Percentiles rank a stretch among this genome's conserved stretches.
These are phyloP conservation scores for Durusdinium trenchii DNA, from an alignment of 73 alveolate genomes.

Conservation along the genomic window DNA sequence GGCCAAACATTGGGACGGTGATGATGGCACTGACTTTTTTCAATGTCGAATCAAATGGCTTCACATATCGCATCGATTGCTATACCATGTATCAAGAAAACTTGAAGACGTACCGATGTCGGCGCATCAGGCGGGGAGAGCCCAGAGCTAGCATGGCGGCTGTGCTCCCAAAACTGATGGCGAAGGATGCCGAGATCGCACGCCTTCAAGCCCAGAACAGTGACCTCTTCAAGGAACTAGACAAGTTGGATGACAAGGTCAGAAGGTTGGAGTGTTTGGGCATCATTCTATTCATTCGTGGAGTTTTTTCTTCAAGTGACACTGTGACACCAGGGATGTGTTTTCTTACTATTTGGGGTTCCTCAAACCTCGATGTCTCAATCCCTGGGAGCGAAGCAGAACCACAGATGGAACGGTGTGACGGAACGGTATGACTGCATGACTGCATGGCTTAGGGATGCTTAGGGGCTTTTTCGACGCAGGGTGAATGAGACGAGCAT, in stretches of 20 bases:
- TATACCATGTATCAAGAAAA: neutral
- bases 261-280: neutral
- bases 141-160: neutral
- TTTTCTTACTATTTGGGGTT: no score
- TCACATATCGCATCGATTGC: slow-evolving; percentile 26
- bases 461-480: no score
- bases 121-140: slow-evolving; percentile 28
- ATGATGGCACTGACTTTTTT: neutral
- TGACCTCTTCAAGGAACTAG: neutral
- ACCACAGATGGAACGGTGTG: no score
- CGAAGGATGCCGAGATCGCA: neutral
- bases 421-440: no score
- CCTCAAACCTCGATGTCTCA: no score
- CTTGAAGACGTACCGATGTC: slow-evolving; percentile 33
- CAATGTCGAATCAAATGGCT: neutral
- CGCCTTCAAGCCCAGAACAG: neutral
- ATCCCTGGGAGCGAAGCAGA: no score
- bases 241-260: neutral
- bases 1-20: slow-evolving; percentile 39
- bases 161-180: neutral
- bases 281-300: no score
- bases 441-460: no score
- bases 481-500: no score
- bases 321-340: no score
- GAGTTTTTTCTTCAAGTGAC: neutral